Base-by-base conservation (phyloP, 306 rosid genomes). In the Malus fusca region DNA sequence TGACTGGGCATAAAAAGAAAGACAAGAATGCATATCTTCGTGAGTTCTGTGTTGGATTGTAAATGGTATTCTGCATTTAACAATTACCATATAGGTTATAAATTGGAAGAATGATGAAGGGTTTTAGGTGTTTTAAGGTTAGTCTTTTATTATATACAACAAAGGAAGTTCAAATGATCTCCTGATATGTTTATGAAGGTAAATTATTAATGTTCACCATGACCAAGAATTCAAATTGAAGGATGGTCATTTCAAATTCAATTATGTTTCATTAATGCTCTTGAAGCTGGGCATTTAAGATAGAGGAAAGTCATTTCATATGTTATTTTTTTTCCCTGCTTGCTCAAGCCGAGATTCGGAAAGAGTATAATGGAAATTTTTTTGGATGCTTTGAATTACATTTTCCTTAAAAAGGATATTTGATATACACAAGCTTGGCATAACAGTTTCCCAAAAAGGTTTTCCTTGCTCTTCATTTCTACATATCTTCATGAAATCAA, bases 171-270 rank as follows among this genome's bases (percentile, higher is more conserved):
- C 44, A 21, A 71, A 52, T 52, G 21, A 19, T 33, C n/a, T 52
- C 62, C 18, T 9, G 23, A 12, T 30, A 28, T 30, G 62, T 1
- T 19, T 37, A 35, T 21, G 70, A 18, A 35, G 51, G 13, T 19
- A 66, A 5, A 17, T 33, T 66, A 35, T 18, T 66, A 5, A 28
- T 70, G 15, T 46, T 46, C 22, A 46, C 55, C 30, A 9, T 13
- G 7, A 30, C 64, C 30, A 52, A 11, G 13, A 53, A 31, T 19
- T 52, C 64, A 30, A 75, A 25, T 59, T 73, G 71, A 66, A n/a
- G 67, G 65, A 37, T 66, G 65, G 44, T 59, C 52, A 21, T 70
- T 61, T 75, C n/a, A 13, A 67, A 63, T 79, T 51, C 43, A 21
- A 63, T 83, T 40, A 44, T 19, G 21, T 61, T 66, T 73, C 46